These are phyloP conservation scores for Ceratobasidium theobromae DNA, from an alignment of 1,284 basidiomycete genomes.

Conservation along the genomic window DNA sequence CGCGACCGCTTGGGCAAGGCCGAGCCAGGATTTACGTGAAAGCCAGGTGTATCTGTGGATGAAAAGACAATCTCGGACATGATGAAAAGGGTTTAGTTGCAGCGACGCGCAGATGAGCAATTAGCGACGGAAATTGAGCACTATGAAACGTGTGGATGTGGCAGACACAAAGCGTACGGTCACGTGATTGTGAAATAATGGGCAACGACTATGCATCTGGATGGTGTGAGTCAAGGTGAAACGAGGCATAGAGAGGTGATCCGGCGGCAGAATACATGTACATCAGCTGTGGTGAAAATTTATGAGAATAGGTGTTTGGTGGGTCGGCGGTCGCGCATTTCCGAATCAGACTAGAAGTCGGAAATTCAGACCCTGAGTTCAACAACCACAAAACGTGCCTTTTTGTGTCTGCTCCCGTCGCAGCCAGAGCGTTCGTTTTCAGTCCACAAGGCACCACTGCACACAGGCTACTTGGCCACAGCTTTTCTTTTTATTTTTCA, in stretches of 20 bases:
- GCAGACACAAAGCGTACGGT: no score
- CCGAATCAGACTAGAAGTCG: background rate
- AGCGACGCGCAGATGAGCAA: background rate
- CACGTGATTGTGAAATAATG: no score
- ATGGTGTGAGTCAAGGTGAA: no score
- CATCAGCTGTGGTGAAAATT: no score
- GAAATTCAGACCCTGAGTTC: conserved; percentile 22
- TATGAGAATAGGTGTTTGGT: background rate
- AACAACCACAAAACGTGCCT: conserved; percentile 32
- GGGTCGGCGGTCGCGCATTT: background rate
- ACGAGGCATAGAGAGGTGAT: background rate
- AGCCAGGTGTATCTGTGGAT: conserved; percentile 12
- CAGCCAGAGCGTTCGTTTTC: no score
- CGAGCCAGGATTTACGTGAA: conserved; percentile 24
- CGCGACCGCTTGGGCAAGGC: background rate
- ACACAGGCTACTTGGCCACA: background rate
- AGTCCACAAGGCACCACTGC: no score
- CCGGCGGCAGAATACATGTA: no score
- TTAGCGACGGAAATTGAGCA: background rate
- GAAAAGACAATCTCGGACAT: conserved; percentile 17
- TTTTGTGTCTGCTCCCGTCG: no score
- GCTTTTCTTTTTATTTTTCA: conserved; percentile 10
- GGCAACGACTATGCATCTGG: no score
- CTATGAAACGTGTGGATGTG: background rate
- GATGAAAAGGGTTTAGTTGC: background rate